Conservation (phyloP, 2,329 filamentous ascomycete species). For the Fusarium compactum region DNA sequence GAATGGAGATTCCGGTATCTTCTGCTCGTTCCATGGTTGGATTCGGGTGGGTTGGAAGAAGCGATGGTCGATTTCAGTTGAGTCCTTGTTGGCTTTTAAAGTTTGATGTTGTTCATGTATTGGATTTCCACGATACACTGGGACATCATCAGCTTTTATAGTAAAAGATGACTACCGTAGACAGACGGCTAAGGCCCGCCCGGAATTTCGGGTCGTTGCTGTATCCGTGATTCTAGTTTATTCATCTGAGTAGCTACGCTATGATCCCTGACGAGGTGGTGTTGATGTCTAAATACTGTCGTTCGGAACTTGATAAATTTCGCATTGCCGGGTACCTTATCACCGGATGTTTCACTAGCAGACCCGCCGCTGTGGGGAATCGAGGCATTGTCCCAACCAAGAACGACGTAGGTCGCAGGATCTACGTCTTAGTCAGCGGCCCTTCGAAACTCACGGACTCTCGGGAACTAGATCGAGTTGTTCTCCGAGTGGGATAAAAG, state of each 20-base stretch:
- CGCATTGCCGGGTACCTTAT: too few relatives aligned
- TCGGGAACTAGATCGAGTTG: neutral
- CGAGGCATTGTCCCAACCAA: neutral
- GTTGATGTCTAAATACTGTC: neutral
- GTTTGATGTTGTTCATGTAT: neutral
- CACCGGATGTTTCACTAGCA: too few relatives aligned
- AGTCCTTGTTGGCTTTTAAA: neutral
- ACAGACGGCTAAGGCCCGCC: neutral
- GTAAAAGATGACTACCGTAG: neutral
- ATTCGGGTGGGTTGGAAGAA: neutral
- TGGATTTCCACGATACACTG: neutral
- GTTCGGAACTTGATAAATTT: neutral
- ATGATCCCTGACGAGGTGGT: neutral
- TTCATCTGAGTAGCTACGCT: neutral
- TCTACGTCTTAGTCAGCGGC: neutral
- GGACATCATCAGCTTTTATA: neutral
- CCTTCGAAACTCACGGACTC: neutral
- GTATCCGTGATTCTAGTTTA: neutral
- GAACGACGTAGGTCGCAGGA: neutral
- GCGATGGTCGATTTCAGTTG: neutral
- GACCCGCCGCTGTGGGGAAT: neutral
- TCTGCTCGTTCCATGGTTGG: neutral
- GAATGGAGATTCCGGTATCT: neutral
- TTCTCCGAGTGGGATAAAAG: neutral
- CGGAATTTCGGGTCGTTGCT: neutral